Conservation (phyloP, 169 alveolate species). For the Theileria annulata region DNA sequence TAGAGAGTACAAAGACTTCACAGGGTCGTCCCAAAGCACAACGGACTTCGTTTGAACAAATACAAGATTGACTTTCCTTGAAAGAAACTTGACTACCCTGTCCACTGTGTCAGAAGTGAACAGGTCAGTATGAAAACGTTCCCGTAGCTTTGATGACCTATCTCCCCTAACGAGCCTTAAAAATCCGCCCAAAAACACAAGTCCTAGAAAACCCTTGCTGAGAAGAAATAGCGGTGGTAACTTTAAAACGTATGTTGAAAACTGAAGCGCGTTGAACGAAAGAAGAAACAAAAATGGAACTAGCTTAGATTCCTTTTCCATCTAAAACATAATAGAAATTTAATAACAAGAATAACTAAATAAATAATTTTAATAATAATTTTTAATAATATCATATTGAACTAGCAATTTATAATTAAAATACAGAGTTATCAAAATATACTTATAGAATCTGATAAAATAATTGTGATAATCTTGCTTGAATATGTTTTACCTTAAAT, state of each 20-base stretch:
- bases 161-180: constrained; percentile 16
- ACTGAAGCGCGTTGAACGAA: constrained; percentile 38
- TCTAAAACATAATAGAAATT: neutral
- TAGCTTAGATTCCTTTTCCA: constrained; percentile 7
- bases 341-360: neutral
- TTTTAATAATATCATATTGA: neutral
- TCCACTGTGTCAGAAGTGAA: constrained; percentile 12
- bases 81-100: constrained; percentile 7
- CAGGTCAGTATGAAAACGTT: constrained; percentile 6
- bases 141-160: neutral
- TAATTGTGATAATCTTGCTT: too few species aligned
- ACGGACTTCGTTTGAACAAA: neutral
- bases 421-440: neutral
- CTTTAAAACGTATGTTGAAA: constrained; percentile 44
- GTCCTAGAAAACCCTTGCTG: constrained; percentile 15
- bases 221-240: constrained; percentile 31
- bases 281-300: constrained; percentile 28
- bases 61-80: constrained; percentile 13
- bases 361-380: too few species aligned
- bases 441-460: neutral
- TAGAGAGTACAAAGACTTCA: constrained; percentile 23
- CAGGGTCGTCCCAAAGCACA: constrained; percentile 46
- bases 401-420: too few species aligned
- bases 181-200: constrained; percentile 47
- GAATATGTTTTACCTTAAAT: neutral